Base-by-base conservation (phyloP, 352 stramenopile genomes). In the Globisporangium cystogenes region DNA sequence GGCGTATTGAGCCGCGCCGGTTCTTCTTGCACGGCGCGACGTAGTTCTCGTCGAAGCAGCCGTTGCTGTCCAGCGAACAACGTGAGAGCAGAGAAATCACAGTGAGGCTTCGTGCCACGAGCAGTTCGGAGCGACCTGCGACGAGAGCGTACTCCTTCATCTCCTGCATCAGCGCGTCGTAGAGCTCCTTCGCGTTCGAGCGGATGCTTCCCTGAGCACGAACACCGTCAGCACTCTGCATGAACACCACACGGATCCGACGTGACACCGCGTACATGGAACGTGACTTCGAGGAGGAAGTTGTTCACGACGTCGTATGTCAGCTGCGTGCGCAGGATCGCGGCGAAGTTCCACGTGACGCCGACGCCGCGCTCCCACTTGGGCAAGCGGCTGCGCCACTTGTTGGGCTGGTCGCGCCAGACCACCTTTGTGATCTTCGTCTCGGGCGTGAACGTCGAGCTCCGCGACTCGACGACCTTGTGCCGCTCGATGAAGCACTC, bases 351-450 rank as follows among this genome's bases (percentile, higher is more conserved):
- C 70, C 63, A 85, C 44, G 71, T 53, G 29, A 60, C 8, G 53
- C 4, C 63, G 55, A 12, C 37, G 24, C 37, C 40, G 20, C 42
- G 48, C 0, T 65, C 48, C 51, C 55, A 42, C 33, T 16, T 53
- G 4, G 44, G 33, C 0, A 60, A 11, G 16, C 40, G 47, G 3
- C 55, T 39, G 8, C 48, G 43, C 21, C 29, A 42, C 26, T 50
- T 21, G n/a, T 67, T 71, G 51, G 98, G 93, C 40, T 82, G 62
- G 52, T 99, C 95, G 35, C 81, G 62, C 78, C 96, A 98, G 15
- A 90, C 76, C 27, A 98, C 81, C 42, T 86, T 89, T 33, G 96
- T 76, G 40, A 98, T 82, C 43, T 95, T 87, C 31, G 86, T 73
- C 27, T 86, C 57, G 45, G 56, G 78, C 52, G 86, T 78, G 23